A percentile compares a stretch with the other conserved stretches of the same genome.
phyloP scores from a whole-genome alignment of 371 early-diverging fungal genomes.

The Mucor circinelloides region DNA sequence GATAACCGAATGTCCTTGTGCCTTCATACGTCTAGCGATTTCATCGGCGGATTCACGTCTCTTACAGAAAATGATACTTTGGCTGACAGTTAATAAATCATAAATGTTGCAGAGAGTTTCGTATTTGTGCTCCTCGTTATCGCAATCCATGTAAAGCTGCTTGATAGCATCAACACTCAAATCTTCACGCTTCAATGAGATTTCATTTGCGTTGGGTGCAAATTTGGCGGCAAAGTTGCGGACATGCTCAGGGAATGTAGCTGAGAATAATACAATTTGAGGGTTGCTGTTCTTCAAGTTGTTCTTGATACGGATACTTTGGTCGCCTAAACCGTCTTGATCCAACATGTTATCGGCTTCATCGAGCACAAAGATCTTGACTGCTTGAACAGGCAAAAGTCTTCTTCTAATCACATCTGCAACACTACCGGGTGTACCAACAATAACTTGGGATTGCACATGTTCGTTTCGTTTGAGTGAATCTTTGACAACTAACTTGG shows the following conservation, averaged over 20 bases:
- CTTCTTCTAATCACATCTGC: conserved; percentile 70
- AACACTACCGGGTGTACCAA: conserved; percentile 98
- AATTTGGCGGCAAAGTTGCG: conserved; percentile 79
- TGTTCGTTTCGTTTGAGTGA: conserved; percentile 49
- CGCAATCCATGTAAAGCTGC: conserved; percentile 97
- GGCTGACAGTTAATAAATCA: conserved; percentile 92
- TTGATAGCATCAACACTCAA: conserved; percentile 97
- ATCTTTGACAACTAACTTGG: conserved; percentile 81
- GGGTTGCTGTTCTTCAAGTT: conserved; percentile 62
- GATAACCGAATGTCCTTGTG: conserved; percentile 82
- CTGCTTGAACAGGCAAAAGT: conserved; percentile 56
- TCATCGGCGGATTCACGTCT: conserved; percentile 80
- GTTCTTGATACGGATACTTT: conserved; percentile 78
- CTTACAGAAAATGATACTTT: conserved; percentile 97
- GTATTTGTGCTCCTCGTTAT: conserved; percentile 78
- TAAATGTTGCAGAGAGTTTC: conserved; percentile 89
- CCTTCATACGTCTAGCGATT: conserved; percentile 71
- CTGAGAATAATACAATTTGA: conserved; percentile 95
- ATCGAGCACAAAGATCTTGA: conserved; percentile 89
- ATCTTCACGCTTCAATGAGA: conserved; percentile 88
- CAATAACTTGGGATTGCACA: conserved; percentile 82
- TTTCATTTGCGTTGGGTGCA: conserved; percentile 87
- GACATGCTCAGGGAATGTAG: conserved; percentile 92
- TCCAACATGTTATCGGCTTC: conserved; percentile 98
- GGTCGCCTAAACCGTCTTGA: conserved; percentile 86